A percentile compares a stretch with the other conserved stretches of the same genome.
phyloP scores from a whole-genome alignment of 2,329 filamentous ascomycete genomes.

The Neobulgaria alba region DNA sequence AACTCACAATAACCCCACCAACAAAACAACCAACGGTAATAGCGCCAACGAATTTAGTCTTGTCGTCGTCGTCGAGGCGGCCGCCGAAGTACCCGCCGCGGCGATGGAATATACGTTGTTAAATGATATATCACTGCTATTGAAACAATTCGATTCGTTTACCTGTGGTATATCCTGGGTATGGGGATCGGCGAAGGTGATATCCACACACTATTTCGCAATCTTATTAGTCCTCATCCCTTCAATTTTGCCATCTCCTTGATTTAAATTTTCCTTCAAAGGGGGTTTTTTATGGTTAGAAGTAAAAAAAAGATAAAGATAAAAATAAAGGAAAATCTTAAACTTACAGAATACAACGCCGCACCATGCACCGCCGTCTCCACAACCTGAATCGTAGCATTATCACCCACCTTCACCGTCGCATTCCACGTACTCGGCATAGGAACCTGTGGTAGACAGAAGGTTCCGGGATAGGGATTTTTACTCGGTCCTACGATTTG shows the following conservation, averaged over 20 bases:
- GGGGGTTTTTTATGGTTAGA: too few relatives aligned
- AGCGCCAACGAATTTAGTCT: slow-evolving; percentile 31
- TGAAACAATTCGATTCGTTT: slow-evolving; percentile 80
- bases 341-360: slow-evolving; percentile 47
- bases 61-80: slow-evolving; percentile 35
- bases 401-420: slow-evolving; percentile 69
- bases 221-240: slow-evolving; percentile 4
- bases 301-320: too few relatives aligned
- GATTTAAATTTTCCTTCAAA: too few relatives aligned
- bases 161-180: slow-evolving; percentile 69
- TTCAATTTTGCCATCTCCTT: too few relatives aligned
- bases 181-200: slow-evolving; percentile 80
- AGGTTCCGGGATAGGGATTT: slow-evolving; percentile 74
- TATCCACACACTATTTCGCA: slow-evolving; percentile 71
- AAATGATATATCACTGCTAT: slow-evolving; percentile 39
- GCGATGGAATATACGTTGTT: slow-evolving; percentile 58
- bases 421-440: slow-evolving; percentile 55
- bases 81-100: slow-evolving; percentile 2
- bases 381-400: slow-evolving; percentile 83
- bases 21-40: slow-evolving; percentile 7
- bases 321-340: neutral
- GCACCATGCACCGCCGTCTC: slow-evolving; percentile 79
- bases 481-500: slow-evolving; percentile 76
- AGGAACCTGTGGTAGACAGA: slow-evolving; percentile 85
- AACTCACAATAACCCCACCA: slow-evolving; percentile 9